These are phyloP conservation scores for Trichoderma gracile DNA, from an alignment of 2,329 filamentous ascomycete genomes.

Conservation along the genomic window DNA sequence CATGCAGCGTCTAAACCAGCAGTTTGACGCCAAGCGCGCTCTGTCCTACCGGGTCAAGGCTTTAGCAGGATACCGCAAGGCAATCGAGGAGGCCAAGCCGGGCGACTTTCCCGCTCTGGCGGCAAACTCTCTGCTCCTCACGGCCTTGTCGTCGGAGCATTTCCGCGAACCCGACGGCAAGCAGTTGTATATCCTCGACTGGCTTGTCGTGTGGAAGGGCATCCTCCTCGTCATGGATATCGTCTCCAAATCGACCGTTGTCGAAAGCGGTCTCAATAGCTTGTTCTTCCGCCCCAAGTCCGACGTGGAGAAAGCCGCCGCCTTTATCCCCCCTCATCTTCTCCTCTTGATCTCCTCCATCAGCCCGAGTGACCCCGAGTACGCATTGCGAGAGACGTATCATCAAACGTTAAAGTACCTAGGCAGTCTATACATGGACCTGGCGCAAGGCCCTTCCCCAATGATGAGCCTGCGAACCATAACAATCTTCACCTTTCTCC, in stretches of 20 bases:
- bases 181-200: conserved; percentile 55
- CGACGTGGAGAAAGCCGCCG: conserved; percentile 44
- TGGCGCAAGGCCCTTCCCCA: conserved; percentile 47
- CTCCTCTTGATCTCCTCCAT: conserved; percentile 53
- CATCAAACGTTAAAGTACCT: conserved; percentile 51
- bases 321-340: conserved; percentile 50
- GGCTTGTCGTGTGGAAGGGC: conserved; percentile 58
- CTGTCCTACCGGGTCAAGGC: conserved; percentile 51
- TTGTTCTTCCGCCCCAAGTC: conserved; percentile 54
- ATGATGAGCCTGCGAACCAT: conserved; percentile 52
- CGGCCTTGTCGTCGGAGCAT: conserved; percentile 51
- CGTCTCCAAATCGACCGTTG: conserved; percentile 33
- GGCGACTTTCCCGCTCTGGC: conserved; percentile 52
- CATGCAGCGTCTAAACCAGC: conserved; percentile 45
- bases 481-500: conserved; percentile 55
- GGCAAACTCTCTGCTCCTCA: conserved; percentile 53
- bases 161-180: conserved; percentile 51
- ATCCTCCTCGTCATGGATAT: conserved; percentile 50
- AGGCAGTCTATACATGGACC: conserved; percentile 53
- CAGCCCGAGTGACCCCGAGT: conserved; percentile 45
- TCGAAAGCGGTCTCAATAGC: conserved; percentile 46
- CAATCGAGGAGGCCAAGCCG: conserved; percentile 50
- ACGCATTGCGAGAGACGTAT: conserved; percentile 43
- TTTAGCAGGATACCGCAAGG: conserved; percentile 53
- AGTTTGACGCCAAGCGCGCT: conserved; percentile 43